Evolutionary conservation across 2,329 filamentous ascomycete genomes (phyloP), one percentile per base, ranked within the genome.

Genomic region (Claviceps cyperi): DNA sequence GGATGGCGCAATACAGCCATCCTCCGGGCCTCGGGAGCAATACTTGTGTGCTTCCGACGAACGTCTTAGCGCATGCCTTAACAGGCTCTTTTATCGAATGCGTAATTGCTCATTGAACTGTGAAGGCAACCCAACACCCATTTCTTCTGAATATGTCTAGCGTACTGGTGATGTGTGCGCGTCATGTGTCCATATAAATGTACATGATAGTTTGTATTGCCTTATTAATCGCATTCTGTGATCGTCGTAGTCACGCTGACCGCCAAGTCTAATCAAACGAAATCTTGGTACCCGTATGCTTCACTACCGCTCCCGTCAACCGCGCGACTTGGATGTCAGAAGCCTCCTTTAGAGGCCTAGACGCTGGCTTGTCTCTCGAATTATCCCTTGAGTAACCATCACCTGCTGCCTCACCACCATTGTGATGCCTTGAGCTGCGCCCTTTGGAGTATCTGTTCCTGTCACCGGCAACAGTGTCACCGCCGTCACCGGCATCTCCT

Each of bases 261-360:
- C 6, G 22, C 41, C 49, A 49, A 49, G 32, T 44, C 63, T 72
- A 84, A 60, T 90, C 86, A 68, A 95, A 94, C 0, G 80, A 86
- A 51, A 79, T 80, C 73, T 92, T 94, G 67, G 82, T 88, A 50
- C 90, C 90, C 55, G 83, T 76, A 7, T 77, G 75, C 66, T 85
- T 81, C 21, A 92, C 85, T 63, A 92, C 87, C 7, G 81, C 83
- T 52, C 86, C 87, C 43, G 83, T 90, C 56, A 89, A 76, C 59
- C 85, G 78, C 50, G 82, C 76, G 14, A 75, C 64, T 59, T 68
- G 59, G 50, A 75, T 66, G 49, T 77, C 73, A 47, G 66, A 66
- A 32, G 69, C 66, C 52, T 70, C 70, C 57, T 67, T 70, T 51
- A 65, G 61, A 44, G 61, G 64, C 62, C 68, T 67, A 19, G 54